Conservation (phyloP, 1,139 yeast genomes). For the Saccharomycopsis crataegensis region DNA sequence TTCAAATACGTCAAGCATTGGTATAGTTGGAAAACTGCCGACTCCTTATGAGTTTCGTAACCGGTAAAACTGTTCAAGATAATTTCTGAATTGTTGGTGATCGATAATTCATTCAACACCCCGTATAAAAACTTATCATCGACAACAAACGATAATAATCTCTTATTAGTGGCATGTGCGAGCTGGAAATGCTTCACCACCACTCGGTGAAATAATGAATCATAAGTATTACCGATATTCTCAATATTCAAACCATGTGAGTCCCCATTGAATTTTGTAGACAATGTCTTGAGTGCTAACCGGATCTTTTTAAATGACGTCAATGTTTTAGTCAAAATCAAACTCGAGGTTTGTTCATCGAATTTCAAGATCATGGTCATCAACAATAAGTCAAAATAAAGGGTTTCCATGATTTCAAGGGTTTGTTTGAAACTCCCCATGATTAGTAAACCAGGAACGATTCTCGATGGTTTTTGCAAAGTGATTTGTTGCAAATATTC, state of each 20-base stretch:
- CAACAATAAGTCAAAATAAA: conserved; percentile 29
- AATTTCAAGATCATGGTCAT: conserved; percentile 31
- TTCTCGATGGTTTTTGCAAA: background rate
- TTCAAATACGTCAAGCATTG: conserved; percentile 12
- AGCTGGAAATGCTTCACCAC: conserved; percentile 2
- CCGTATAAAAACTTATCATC: conserved; percentile 9
- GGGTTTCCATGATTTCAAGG: conserved; percentile 24
- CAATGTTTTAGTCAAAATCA: conserved; percentile 20
- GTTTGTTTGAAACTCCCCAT: conserved; percentile 22
- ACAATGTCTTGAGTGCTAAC: conserved; percentile 19
- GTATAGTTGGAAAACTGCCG: conserved; percentile 4
- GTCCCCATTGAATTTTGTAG: conserved; percentile 18
- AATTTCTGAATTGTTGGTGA: conserved; percentile 3
- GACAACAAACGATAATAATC: conserved; percentile 1
- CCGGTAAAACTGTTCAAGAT: conserved; percentile 3
- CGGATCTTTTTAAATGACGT: conserved; percentile 21
- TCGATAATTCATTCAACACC: conserved; percentile 8
- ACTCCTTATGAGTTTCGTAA: background rate
- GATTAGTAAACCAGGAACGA: background rate
- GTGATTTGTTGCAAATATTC: background rate
- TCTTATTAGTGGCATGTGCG: background rate
- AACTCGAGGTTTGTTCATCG: conserved; percentile 22
- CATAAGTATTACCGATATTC: conserved; percentile 15
- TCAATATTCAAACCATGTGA: conserved; percentile 22
- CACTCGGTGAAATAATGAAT: conserved; percentile 20